Base-by-base conservation (phyloP, 2,329 filamentous ascomycete species). In the Calonectria ilicicola region DNA sequence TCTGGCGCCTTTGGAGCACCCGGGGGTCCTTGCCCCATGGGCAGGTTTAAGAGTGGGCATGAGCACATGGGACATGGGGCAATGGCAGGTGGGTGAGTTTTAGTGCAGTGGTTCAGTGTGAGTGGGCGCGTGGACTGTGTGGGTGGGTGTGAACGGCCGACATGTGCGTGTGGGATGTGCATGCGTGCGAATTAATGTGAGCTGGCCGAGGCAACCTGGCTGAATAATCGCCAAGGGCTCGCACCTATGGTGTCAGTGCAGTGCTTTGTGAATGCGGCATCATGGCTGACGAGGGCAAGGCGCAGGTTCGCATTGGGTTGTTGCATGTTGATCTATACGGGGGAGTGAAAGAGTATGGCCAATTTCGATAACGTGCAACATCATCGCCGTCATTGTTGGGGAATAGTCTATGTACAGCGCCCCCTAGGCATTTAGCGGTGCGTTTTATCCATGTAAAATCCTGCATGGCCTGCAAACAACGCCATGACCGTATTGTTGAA, bases 11-110 rank as follows among this genome's bases (percentile, higher is more conserved):
- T 60, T 40, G 53, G 32, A 60, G 53, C 23, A n/a, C 29, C 23
- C 23, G 56, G 58, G 58, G 58, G 58, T 29, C 26, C 46, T 56
- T 42, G 64, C 26, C 64, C 49, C 64, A 56, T 56, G 64, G 58
- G 58, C 58, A 62, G 21, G 53, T 23, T 14, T 62, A 40, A 62
- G 35, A 62, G 58, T 38, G 26, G 26, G 58, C 58, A 62, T 38
- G 32, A 38, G 35, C 35, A 35, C 46, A 65, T 65, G 46, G 47
- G 42, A 42, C 66, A 63, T 67, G 53, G 65, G 26, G 27, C 46
- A 38, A 58, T 47, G 47, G 23, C 47, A 51, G 67, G 60, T 47
- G 60, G 60, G 47, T 40, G 60, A 49, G 26, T 32, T 42, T 47
- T 32, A 65, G 63, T 65, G 35, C 23, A 29, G 56, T 9, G 58